These are phyloP conservation scores for Liquidambar formosana DNA, from an alignment of 164 flowering plant species.

Conservation along the genomic window DNA sequence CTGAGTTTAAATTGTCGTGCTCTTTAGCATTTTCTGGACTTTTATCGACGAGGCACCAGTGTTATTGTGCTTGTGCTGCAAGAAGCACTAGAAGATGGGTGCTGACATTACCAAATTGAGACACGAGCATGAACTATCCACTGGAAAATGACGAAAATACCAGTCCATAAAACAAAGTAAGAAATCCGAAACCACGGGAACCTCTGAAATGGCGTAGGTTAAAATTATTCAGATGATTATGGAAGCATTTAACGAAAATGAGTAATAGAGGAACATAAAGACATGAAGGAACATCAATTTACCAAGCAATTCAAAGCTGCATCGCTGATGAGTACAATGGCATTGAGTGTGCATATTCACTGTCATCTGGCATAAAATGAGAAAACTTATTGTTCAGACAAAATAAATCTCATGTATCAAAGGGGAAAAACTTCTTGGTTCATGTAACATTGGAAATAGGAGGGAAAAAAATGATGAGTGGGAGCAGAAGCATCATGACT, in stretches of 20 bases:
- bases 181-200: constrained; percentile 50
- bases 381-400: not conserved
- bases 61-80: too few species aligned
- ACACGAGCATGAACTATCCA: constrained; percentile 52
- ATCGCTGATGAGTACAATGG: constrained; percentile 34
- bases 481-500: not conserved
- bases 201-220: constrained; percentile 35
- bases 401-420: too few species aligned
- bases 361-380: constrained; percentile 27
- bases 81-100: too few species aligned
- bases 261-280: not conserved
- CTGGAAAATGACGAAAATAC: constrained; percentile 45
- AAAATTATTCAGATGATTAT: too few species aligned
- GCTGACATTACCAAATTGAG: constrained; percentile 38
- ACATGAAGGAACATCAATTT: constrained; percentile 4
- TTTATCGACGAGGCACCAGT: too few species aligned
- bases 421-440: too few species aligned
- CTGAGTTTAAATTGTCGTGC: too few species aligned
- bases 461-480: not conserved
- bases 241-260: not conserved
- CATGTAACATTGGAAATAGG: too few species aligned
- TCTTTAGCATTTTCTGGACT: too few species aligned
- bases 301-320: constrained; percentile 43
- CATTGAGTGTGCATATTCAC: constrained; percentile 38
- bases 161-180: constrained; percentile 50